Evolutionary conservation across 169 alveolate genomes (phyloP).

Genomic region (Plasmodium billcollinsi): DNA sequence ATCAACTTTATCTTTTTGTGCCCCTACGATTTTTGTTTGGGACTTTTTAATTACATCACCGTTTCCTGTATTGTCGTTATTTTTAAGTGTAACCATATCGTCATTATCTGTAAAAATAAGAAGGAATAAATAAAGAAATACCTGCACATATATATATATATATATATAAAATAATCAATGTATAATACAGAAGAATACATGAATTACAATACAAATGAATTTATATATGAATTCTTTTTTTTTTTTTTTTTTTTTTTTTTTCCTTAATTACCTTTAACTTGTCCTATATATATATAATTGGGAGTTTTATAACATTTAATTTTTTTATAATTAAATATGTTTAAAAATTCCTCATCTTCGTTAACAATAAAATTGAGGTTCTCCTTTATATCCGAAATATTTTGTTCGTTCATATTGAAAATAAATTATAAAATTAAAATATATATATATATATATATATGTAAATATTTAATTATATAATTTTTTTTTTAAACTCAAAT

Average conservation of each 20-base stretch:
- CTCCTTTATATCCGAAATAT: slow-evolving; percentile 5
- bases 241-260: too few species aligned
- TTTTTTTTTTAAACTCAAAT: background rate
- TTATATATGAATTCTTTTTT: background rate
- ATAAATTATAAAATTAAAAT: background rate
- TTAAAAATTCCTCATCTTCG: slow-evolving; percentile 66
- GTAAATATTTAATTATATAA: background rate
- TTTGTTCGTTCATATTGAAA: slow-evolving; percentile 13
- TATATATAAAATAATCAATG: background rate
- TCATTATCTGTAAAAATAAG: slow-evolving; percentile 20
- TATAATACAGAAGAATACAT: background rate
- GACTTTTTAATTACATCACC: slow-evolving; percentile 18
- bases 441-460: background rate
- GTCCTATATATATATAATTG: slow-evolving; percentile 66
- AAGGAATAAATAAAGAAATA: background rate
- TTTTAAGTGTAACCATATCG: background rate
- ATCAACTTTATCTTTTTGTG: slow-evolving; percentile 21
- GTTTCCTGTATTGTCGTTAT: background rate
- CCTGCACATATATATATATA: background rate
- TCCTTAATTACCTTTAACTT: slow-evolving; percentile 23
- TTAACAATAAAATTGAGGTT: slow-evolving; percentile 32
- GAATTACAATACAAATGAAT: background rate
- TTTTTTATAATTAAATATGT: slow-evolving; percentile 58
- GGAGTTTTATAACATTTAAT: slow-evolving; percentile 44
- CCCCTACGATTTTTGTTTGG: slow-evolving; percentile 8